Percentiles rank a stretch among this genome's conserved stretches.
Evolutionary conservation across 2,329 filamentous ascomycete species (phyloP).

Genomic region (Parastagonospora nodorum): DNA sequence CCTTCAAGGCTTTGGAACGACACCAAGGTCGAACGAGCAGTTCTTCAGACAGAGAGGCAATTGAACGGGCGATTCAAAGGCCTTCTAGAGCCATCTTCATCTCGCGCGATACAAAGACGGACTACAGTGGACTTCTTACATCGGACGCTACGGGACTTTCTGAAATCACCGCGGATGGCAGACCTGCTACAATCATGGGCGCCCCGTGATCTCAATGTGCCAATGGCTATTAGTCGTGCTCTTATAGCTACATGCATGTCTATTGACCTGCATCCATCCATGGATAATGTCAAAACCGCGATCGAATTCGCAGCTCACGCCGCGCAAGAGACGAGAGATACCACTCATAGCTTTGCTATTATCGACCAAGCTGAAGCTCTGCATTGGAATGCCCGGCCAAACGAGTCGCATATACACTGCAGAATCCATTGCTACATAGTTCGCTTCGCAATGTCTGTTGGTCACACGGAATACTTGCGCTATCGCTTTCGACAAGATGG

Average conservation of each 20-base stretch:
- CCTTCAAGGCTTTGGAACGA: background rate
- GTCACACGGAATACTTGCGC: background rate
- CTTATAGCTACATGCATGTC: background rate
- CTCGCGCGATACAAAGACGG: background rate
- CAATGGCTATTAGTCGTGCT: background rate
- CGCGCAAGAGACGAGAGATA: background rate
- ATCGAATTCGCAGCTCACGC: background rate
- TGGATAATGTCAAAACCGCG: background rate
- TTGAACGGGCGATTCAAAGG: slow-evolving; percentile 4
- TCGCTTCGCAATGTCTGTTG: background rate
- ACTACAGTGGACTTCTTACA: background rate
- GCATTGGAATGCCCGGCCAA: background rate
- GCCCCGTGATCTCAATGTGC: background rate
- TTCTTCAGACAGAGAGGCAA: background rate
- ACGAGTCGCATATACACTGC: background rate
- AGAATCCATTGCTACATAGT: background rate
- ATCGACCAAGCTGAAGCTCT: background rate
- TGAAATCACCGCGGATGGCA: background rate
- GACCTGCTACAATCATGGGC: background rate
- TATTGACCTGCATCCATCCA: background rate
- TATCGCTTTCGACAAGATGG: background rate
- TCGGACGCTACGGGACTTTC: background rate
- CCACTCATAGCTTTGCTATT: background rate
- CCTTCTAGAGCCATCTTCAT: background rate
- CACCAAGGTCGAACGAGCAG: background rate